phyloP scores from a whole-genome alignment of 768 basidiomycete genomes.

The Lactarius akahatsu region DNA sequence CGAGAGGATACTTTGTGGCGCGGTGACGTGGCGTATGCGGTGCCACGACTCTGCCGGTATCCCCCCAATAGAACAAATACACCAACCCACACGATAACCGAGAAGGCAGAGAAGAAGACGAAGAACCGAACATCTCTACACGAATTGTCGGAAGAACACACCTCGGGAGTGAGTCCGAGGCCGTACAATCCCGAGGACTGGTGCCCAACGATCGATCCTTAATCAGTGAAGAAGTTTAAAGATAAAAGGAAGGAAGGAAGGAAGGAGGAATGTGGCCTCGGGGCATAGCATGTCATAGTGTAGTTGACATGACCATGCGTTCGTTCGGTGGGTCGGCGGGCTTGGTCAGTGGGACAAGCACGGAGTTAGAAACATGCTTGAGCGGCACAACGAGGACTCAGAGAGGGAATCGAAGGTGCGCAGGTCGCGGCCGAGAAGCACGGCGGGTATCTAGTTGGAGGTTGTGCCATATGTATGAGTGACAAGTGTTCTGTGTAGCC shows the following conservation, averaged over 20 bases:
- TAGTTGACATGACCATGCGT: neutral
- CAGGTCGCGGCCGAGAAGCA: neutral
- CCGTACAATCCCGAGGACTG: neutral
- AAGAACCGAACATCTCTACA: neutral
- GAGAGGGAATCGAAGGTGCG: neutral
- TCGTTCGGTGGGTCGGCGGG: neutral
- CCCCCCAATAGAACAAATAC: neutral
- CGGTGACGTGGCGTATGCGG: neutral
- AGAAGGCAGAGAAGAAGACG: neutral
- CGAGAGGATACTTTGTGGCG: too few species aligned
- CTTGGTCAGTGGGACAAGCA: neutral
- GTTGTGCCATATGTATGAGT: neutral
- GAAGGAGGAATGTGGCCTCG: neutral
- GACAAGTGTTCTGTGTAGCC: neutral
- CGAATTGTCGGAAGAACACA: neutral
- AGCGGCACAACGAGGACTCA: neutral
- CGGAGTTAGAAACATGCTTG: neutral
- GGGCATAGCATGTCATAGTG: neutral
- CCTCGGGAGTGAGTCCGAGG: neutral
- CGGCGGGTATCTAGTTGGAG: neutral
- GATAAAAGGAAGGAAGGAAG: neutral
- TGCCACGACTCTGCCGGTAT: neutral
- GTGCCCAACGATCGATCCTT: neutral
- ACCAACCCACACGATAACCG: neutral
- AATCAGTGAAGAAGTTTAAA: neutral